A percentile compares a stretch with the other conserved stretches of the same genome.
Conservation (phyloP, 805 yeast genomes). For the Saccharomycopsis javanensis region DNA sequence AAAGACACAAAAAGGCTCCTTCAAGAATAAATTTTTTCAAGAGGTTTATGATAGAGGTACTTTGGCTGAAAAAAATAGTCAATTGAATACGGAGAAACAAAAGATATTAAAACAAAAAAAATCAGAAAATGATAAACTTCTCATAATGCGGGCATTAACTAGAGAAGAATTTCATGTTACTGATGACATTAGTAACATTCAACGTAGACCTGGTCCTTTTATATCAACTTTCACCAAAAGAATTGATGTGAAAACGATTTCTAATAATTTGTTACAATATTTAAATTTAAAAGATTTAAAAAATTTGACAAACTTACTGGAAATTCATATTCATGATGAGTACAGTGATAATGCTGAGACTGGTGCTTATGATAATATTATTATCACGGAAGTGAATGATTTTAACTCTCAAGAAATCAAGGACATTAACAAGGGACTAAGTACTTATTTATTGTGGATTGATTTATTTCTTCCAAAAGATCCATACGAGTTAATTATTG, state of each 20-base stretch:
- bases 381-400: neutral
- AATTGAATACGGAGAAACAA: neutral
- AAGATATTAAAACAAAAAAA: neutral
- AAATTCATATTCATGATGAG: neutral
- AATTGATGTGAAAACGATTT: neutral
- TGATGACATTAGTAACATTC: neutral
- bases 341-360: neutral
- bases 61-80: neutral
- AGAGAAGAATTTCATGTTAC: conserved; percentile 17
- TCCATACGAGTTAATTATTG: neutral
- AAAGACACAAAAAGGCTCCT: neutral
- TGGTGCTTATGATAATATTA: neutral
- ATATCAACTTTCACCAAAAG: neutral
- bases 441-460: neutral
- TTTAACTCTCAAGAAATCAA: neutral
- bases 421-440: neutral
- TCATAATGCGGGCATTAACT: conserved; percentile 1
- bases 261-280: neutral
- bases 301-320: neutral
- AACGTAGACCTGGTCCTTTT: too few relatives aligned
- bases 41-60: conserved; percentile 6
- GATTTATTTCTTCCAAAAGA: neutral
- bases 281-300: neutral
- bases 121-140: neutral
- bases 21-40: conserved; percentile 4